Evolutionary conservation across 2,329 filamentous ascomycete species (phyloP), one percentile per base, ranked within the genome.

Genomic region (Huntiella moniliformis): DNA sequence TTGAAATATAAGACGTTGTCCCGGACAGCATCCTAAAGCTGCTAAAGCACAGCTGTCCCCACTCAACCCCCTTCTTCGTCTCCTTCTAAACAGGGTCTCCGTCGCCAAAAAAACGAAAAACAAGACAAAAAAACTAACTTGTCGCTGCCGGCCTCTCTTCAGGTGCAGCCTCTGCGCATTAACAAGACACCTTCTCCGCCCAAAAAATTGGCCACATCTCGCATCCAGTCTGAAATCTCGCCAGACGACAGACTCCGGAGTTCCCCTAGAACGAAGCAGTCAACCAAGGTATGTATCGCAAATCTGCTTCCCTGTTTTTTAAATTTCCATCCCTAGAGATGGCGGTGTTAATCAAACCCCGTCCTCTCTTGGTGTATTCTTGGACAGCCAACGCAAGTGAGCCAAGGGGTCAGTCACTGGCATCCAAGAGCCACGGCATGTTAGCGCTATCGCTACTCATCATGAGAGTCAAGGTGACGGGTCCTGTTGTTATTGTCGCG

Each of bases 171-270:
- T 57, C 65, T 88, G 65, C 79, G 81, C 64, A 84, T 88, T 56
- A 79, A 78, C 63, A 87, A 85, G 65, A 72, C 63, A 56, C 72
- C 67, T 47, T 67, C 71, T 31, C 43, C 47, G 16, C 37, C 44
- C 15, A 42, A 49, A 46, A 46, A 42, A 35, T 44, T 28, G 34
- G 39, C 43, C 33, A 44, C 40, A 43, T 73, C 79, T 57, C 77
- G 82, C 55, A 82, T 91, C 49, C 72, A 98, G 53, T 82, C 85
- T 51, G 91, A 98, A 66, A 77, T 98, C 57, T 84, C 82, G 54
- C 82, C 82, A 44, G 82, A 82, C 51, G 84, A 87, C 63, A 79
- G 77, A 61, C 76, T 88, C 59, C 74, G 87, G 56, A 96, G 96
- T 66, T 95, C 87, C 43, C 86, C 87, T 45, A 92, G 82, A 67